These are phyloP conservation scores for Udeniomyces megalosporus DNA, from an alignment of 768 basidiomycete species.

Conservation along the genomic window DNA sequence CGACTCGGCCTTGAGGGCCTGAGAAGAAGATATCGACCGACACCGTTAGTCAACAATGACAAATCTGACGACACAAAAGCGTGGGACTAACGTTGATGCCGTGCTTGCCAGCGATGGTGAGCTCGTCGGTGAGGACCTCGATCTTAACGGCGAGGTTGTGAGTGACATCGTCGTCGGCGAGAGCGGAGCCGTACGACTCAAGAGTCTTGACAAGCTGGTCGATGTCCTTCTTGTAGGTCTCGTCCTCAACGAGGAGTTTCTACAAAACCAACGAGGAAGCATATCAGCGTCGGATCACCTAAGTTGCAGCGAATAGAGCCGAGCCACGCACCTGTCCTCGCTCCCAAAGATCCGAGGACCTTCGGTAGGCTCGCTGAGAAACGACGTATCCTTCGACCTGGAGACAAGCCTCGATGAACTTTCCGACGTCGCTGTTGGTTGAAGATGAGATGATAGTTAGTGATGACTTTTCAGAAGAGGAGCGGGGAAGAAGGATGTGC, in stretches of 20 bases:
- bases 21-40: neutral
- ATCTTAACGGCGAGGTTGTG: slow-evolving; percentile 27
- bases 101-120: slow-evolving; percentile 27
- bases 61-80: neutral
- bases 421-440: slow-evolving; percentile 24
- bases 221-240: slow-evolving; percentile 28
- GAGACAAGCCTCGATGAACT: slow-evolving; percentile 28
- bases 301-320: too few relatives aligned
- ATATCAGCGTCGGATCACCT: too few relatives aligned
- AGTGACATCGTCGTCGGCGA: slow-evolving; percentile 28
- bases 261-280: too few relatives aligned
- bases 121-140: slow-evolving; percentile 28
- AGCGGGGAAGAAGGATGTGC: neutral
- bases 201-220: slow-evolving; percentile 27
- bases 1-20: slow-evolving; percentile 23
- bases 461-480: neutral
- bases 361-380: slow-evolving; percentile 29
- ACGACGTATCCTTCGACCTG: slow-evolving; percentile 31
- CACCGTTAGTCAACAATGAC: neutral
- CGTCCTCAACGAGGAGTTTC: slow-evolving; percentile 27
- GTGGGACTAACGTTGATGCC: slow-evolving; percentile 22
- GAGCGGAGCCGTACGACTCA: slow-evolving; percentile 25
- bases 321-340: slow-evolving; percentile 22
- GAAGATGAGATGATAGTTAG: too few relatives aligned
- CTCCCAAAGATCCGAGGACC: slow-evolving; percentile 30